Evolutionary conservation across 2,329 filamentous ascomycete species (phyloP).

Genomic region (Cladosporium sp.): DNA sequence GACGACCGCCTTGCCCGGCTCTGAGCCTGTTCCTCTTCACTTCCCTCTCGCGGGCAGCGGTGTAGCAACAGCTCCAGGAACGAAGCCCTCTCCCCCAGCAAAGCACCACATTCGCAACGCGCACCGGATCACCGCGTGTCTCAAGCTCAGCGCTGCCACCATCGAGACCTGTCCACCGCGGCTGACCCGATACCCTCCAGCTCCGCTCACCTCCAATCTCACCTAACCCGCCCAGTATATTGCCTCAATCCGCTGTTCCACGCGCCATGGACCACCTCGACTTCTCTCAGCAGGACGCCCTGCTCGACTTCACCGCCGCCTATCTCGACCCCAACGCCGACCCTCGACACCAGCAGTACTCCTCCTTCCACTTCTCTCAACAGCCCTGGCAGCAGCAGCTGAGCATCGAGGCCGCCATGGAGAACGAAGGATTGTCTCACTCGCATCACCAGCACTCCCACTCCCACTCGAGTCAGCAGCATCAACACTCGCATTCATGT

Average conservation of each 20-base stretch:
- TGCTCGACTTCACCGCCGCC: slow-evolving; percentile 38
- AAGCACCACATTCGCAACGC: neutral
- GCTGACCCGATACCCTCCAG: slow-evolving; percentile 5
- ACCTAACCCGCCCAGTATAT: slow-evolving; percentile 1
- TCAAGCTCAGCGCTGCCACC: slow-evolving; percentile 7
- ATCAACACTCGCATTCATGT: slow-evolving; percentile 7
- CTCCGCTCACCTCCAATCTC: slow-evolving; percentile 8
- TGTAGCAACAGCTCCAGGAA: neutral
- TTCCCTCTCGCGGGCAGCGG: neutral
- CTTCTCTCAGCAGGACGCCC: slow-evolving; percentile 35
- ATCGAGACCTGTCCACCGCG: neutral
- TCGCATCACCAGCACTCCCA: slow-evolving; percentile 20
- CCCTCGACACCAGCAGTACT: slow-evolving; percentile 26
- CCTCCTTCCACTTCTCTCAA: slow-evolving; percentile 19
- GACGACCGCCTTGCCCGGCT: neutral
- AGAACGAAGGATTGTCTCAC: slow-evolving; percentile 20
- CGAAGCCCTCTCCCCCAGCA: neutral
- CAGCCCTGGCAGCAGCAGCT: slow-evolving; percentile 18
- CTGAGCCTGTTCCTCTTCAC: neutral
- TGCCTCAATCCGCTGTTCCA: slow-evolving; percentile 5
- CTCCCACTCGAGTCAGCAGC: slow-evolving; percentile 18
- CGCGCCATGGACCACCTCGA: slow-evolving; percentile 41
- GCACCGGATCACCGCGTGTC: slow-evolving; percentile 2
- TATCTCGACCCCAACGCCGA: slow-evolving; percentile 34
- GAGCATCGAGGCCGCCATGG: slow-evolving; percentile 21